Base-by-base conservation (phyloP, 306 rosid genomes). In the Quercus wislizeni region DNA sequence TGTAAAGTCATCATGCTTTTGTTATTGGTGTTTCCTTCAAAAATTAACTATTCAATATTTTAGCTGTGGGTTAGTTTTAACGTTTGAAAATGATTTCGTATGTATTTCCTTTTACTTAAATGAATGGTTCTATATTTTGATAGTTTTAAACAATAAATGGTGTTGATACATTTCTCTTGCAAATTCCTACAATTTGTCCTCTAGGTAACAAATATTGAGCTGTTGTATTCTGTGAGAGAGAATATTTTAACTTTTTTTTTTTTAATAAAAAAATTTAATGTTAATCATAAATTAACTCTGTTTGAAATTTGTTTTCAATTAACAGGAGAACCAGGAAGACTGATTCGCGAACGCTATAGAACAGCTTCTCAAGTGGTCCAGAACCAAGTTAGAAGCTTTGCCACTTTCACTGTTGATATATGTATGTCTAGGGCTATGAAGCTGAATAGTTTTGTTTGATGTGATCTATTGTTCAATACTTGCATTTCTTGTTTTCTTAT, bases 341-440 rank as follows among this genome's bases (percentile, higher is more conserved):
- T 94, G 92, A 94, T 94, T 68, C 97, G 99, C 28, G 95, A 94
- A 25, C 97, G 97, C 83, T 92, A 94, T 72, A 88, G 97, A 90
- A 81, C 99, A 41, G 97, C 99, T 52, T 92, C 99, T 73, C 97
- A 87, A 94, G 99, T 94, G 86, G 91, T 94, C 91, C 95, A 92
- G 91, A 94, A 91, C 88, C 99, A 94, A 90, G 98, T 92, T 94
- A 92, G 91, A 90, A 88, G 88, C 88, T 94, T 89, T 91, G 69
- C 83, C 87, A 76, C 86, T 92, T 90, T 84, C 93, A 76, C 83
- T 90, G 64, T 80, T 81, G 58, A 73, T 85, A 83, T 90, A 86
- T 83, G 88, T 86, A 88, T 91, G 94, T 92, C 90, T 84, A 85
- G 89, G 77, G 73, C 80, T 86, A 65, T 82, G 38, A 79, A 77